phyloP scores from a whole-genome alignment of 208 protist species.

The Kentomonas sorsogonicus region DNA sequence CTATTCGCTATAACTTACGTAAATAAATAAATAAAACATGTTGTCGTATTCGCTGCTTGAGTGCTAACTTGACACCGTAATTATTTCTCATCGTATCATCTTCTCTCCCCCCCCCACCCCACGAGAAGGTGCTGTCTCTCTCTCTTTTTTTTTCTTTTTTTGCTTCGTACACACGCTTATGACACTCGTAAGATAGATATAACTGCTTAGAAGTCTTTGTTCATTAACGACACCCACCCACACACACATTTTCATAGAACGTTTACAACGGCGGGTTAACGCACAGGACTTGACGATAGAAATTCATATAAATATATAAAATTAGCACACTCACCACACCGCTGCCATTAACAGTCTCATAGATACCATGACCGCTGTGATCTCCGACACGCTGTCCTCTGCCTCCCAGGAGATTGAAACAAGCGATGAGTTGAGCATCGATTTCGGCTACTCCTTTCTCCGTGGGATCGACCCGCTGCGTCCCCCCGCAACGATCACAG shows the following conservation, averaged over 20 bases:
- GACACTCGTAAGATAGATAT: neutral
- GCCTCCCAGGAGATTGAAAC: slow-evolving; percentile 11
- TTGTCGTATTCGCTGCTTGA: neutral
- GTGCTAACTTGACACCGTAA: neutral
- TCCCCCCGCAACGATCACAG: slow-evolving; percentile 62
- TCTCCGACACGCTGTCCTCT: neutral
- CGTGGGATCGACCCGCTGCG: slow-evolving; percentile 43
- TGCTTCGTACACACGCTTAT: neutral
- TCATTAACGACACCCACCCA: no score
- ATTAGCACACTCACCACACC: no score
- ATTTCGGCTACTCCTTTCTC: slow-evolving; percentile 77
- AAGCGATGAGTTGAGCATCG: slow-evolving; percentile 34
- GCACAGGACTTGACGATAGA: neutral
- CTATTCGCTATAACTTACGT: neutral
- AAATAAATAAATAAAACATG: slow-evolving; percentile 1
- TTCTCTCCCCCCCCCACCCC: neutral
- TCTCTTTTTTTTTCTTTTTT: slow-evolving; percentile 1
- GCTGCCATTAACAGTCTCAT: no score
- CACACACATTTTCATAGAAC: neutral
- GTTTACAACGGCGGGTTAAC: neutral
- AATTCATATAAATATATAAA: slow-evolving; percentile 1
- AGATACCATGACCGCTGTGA: neutral
- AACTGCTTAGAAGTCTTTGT: neutral
- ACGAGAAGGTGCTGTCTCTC: neutral
- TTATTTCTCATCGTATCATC: neutral